Evolutionary conservation across 345 rosid species (phyloP).

Genomic region (Turritis glabra): DNA sequence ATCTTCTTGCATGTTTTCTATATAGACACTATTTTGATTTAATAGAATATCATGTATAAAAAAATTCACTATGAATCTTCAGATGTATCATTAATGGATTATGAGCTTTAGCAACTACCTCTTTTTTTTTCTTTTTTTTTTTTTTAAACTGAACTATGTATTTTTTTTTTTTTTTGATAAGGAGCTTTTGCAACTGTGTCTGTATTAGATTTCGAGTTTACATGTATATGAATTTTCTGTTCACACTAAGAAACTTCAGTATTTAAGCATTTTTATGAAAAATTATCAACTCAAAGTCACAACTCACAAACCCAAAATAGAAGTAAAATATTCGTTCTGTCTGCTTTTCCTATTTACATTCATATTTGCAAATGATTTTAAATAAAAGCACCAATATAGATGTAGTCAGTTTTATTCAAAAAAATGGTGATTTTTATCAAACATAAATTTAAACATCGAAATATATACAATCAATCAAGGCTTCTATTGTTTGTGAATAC

Average conservation of each 20-base stretch:
- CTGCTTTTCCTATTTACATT: background rate
- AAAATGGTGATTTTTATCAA: background rate
- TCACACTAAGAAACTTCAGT: background rate
- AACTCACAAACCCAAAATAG: background rate
- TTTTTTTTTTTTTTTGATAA: too few relatives aligned
- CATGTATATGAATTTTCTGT: background rate
- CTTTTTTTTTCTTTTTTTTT: too few relatives aligned
- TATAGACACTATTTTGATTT: background rate
- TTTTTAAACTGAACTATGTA: too few relatives aligned
- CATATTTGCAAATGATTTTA: background rate
- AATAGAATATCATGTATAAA: background rate
- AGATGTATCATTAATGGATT: slow-evolving; percentile 1
- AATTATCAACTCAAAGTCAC: background rate
- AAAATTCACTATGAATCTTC: background rate
- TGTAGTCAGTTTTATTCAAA: background rate
- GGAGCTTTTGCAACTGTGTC: background rate
- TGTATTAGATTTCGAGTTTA: background rate
- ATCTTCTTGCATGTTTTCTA: background rate
- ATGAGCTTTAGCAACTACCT: background rate
- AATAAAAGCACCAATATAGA: background rate
- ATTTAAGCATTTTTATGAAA: background rate
- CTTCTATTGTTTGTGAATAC: background rate
- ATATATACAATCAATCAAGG: background rate
- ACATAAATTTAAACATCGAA: background rate
- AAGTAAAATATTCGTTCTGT: background rate